Percentiles rank a stretch among this genome's conserved stretches.
Evolutionary conservation across 2,329 filamentous ascomycete genomes (phyloP).

Genomic region (Ophiosphaerella narmari): DNA sequence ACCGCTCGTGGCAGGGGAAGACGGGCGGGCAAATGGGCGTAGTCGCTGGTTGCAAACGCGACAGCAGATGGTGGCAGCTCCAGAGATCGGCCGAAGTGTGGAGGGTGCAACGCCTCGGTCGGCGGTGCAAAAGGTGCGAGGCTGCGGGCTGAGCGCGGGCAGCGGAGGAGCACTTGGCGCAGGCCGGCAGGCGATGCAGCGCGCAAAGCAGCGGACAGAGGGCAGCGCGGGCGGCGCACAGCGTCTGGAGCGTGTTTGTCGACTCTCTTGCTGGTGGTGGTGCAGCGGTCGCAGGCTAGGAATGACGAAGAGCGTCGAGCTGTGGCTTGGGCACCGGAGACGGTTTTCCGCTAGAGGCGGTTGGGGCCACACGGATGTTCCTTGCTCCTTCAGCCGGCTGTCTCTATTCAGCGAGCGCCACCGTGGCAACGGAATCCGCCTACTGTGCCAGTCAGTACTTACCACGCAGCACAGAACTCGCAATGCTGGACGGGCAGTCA

Average conservation of each 20-base stretch:
- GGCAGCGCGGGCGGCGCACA: background rate
- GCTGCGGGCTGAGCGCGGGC: constrained; percentile 18
- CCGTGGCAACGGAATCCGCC: background rate
- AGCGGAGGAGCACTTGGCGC: background rate
- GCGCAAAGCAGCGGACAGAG: background rate
- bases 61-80: background rate
- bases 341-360: background rate
- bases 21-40: constrained; percentile 9
- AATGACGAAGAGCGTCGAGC: constrained; percentile 23
- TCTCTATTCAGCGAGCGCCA: background rate
- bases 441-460: too few relatives aligned
- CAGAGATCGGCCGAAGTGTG: constrained; percentile 16
- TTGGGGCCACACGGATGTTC: background rate
- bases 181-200: background rate
- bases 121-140: constrained; percentile 17
- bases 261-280: constrained; percentile 10
- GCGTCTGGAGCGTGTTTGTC: background rate
- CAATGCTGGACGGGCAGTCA: too few relatives aligned
- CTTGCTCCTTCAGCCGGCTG: background rate
- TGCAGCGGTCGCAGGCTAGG: constrained; percentile 4
- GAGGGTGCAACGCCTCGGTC: constrained; percentile 18
- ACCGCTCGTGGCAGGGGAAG: constrained; percentile 10
- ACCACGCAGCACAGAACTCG: too few relatives aligned
- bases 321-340: constrained; percentile 8
- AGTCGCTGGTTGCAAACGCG: constrained; percentile 10